Percentiles rank a stretch among this genome's conserved stretches.
These are phyloP conservation scores for Penicillium brasilianum DNA, from an alignment of 2,329 filamentous ascomycete genomes.

Conservation along the genomic window DNA sequence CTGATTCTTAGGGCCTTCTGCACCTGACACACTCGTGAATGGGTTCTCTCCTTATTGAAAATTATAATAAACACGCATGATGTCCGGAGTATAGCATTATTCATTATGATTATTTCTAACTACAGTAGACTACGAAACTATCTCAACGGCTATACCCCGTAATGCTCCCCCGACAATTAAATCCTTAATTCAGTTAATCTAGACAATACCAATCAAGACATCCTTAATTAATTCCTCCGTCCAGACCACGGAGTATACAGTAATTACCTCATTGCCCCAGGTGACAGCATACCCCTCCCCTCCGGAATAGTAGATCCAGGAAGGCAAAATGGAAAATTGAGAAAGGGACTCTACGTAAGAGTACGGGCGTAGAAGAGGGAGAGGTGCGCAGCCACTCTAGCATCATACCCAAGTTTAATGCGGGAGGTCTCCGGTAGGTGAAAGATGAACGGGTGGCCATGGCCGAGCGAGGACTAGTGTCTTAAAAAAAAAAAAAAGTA, in stretches of 20 bases:
- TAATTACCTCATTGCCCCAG: conserved; percentile 1
- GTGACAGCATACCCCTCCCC: background rate
- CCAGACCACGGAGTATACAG: too few relatives aligned
- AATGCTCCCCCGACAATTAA: background rate
- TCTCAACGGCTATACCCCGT: background rate
- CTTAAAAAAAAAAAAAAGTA: conserved; percentile 1
- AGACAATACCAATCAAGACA: background rate
- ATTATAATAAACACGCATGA: too few relatives aligned
- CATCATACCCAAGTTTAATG: background rate
- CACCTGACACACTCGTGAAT: too few relatives aligned
- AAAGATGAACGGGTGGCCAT: conserved; percentile 8
- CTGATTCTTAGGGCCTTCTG: too few relatives aligned
- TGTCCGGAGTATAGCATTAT: too few relatives aligned
- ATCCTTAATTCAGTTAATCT: background rate
- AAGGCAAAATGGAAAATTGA: conserved; percentile 1
- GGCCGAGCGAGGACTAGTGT: conserved; percentile 3
- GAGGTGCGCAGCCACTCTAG: background rate
- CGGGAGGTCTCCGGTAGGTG: background rate
- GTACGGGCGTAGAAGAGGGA: background rate
- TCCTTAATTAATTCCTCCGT: background rate
- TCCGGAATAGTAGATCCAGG: background rate
- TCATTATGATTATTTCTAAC: too few relatives aligned
- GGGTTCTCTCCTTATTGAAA: too few relatives aligned
- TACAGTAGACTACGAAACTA: background rate
- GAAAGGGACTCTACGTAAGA: background rate